These are phyloP conservation scores for Trichoderma guizhouense DNA, from an alignment of 2,329 filamentous ascomycete species.

Conservation along the genomic window DNA sequence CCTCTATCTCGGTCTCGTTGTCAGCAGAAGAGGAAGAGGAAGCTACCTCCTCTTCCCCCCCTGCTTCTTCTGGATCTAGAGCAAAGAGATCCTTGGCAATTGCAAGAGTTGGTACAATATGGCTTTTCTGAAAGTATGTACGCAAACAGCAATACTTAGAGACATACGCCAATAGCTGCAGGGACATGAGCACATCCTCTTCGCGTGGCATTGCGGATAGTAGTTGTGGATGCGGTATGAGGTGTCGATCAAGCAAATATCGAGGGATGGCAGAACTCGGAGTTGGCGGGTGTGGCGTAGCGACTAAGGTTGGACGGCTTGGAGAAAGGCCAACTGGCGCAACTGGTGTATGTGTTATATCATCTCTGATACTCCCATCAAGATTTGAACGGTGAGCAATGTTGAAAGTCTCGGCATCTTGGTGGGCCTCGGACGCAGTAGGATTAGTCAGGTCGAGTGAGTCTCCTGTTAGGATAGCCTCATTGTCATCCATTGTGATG, in stretches of 20 bases:
- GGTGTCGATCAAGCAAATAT: slow-evolving; percentile 72
- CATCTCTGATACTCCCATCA: slow-evolving; percentile 80
- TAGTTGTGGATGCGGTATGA: slow-evolving; percentile 68
- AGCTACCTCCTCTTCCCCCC: slow-evolving; percentile 49
- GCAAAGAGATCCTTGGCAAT: slow-evolving; percentile 81
- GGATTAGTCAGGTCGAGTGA: slow-evolving; percentile 73
- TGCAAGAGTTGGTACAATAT: slow-evolving; percentile 86
- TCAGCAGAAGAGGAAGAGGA: slow-evolving; percentile 39
- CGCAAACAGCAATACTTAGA: slow-evolving; percentile 98
- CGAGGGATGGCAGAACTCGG: slow-evolving; percentile 70
- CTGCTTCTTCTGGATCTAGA: slow-evolving; percentile 67
- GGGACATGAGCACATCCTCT: slow-evolving; percentile 96
- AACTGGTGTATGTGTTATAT: slow-evolving; percentile 62
- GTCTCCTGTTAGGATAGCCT: slow-evolving; percentile 72
- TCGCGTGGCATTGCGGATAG: slow-evolving; percentile 91
- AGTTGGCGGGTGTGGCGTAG: slow-evolving; percentile 70
- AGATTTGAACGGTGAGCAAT: slow-evolving; percentile 82
- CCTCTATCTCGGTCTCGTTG: slow-evolving; percentile 60
- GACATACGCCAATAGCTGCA: slow-evolving; percentile 94
- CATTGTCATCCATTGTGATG: slow-evolving; percentile 73
- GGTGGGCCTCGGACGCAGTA: slow-evolving; percentile 72
- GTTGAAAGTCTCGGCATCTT: slow-evolving; percentile 87
- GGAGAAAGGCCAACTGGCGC: slow-evolving; percentile 71
- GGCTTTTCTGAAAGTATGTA: slow-evolving; percentile 91
- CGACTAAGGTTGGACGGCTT: slow-evolving; percentile 65